Evolutionary conservation across 1,284 basidiomycete genomes (phyloP).

Genomic region (Rhodotorula sp.): DNA sequence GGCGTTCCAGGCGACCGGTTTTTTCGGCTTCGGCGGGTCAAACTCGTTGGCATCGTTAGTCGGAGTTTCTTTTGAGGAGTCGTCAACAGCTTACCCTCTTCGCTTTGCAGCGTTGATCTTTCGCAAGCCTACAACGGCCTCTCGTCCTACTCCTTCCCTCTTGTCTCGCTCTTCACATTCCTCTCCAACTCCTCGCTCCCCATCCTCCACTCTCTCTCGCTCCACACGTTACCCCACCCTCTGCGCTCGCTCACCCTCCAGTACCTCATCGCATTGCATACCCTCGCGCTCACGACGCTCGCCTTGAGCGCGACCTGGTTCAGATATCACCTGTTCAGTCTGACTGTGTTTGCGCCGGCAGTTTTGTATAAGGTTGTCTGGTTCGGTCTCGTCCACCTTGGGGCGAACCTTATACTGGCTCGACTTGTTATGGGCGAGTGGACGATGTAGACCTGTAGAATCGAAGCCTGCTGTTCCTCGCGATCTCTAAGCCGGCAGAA

Average conservation of each 20-base stretch:
- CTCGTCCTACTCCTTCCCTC: constrained; percentile 24
- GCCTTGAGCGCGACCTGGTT: constrained; percentile 29
- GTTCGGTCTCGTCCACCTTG: constrained; percentile 25
- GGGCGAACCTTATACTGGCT: constrained; percentile 10
- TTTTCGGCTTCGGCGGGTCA: constrained; percentile 40
- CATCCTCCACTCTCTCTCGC: constrained; percentile 17
- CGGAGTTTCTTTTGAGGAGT: background rate
- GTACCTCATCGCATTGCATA: constrained; percentile 18
- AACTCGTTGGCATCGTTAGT: constrained; percentile 40
- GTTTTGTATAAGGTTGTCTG: constrained; percentile 31
- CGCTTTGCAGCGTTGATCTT: constrained; percentile 34
- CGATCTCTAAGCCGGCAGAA: background rate
- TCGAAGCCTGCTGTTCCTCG: background rate
- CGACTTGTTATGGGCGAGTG: background rate
- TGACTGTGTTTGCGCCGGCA: constrained; percentile 41
- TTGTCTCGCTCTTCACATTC: constrained; percentile 38
- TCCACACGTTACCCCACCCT: background rate
- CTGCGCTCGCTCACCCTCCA: background rate
- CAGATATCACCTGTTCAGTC: constrained; percentile 36
- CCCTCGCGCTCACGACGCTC: constrained; percentile 23
- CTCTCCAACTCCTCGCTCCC: constrained; percentile 41
- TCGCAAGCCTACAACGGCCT: constrained; percentile 41
- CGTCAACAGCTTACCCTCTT: background rate
- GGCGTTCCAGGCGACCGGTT: constrained; percentile 21
- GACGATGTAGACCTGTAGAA: background rate